A percentile compares a stretch with the other conserved stretches of the same genome.
phyloP scores from a whole-genome alignment of 805 yeast genomes.

The Wickerhamomyces sydowiorum region DNA sequence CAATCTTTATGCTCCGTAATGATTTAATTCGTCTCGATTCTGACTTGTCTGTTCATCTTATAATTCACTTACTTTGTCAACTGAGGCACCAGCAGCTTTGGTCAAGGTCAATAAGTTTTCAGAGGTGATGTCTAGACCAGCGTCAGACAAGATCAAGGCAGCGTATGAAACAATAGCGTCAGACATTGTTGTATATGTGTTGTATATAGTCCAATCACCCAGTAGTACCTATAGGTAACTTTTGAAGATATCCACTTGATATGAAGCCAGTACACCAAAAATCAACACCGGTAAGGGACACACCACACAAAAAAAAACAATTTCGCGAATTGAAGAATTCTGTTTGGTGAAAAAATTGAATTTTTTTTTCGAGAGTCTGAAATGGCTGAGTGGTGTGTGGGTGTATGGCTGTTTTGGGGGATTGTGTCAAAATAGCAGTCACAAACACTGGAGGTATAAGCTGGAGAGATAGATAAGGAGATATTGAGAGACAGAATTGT shows the following conservation, averaged over 20 bases:
- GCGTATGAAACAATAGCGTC: constrained; percentile 97
- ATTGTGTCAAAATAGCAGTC: background rate
- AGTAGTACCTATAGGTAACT: background rate
- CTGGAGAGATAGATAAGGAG: background rate
- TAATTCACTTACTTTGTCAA: constrained; percentile 41
- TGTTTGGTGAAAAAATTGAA: no score
- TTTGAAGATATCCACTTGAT: no score
- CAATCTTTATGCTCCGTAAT: no score
- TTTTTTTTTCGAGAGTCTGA: background rate
- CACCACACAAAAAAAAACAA: background rate
- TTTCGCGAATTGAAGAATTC: background rate
- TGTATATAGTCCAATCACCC: background rate
- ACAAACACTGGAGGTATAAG: no score
- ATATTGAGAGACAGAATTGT: background rate
- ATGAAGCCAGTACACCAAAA: no score
- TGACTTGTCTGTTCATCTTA: background rate
- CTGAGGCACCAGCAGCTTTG: constrained; percentile 71
- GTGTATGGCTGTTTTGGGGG: background rate
- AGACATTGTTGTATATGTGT: constrained; percentile 50
- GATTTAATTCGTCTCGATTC: background rate
- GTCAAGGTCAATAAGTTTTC: constrained; percentile 72
- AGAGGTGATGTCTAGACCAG: constrained; percentile 88
- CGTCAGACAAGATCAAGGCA: constrained; percentile 96
- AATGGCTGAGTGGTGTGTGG: background rate
- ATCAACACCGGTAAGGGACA: background rate